Evolutionary conservation across 1,284 basidiomycete species (phyloP).

Genomic region (Puccinia coronata): DNA sequence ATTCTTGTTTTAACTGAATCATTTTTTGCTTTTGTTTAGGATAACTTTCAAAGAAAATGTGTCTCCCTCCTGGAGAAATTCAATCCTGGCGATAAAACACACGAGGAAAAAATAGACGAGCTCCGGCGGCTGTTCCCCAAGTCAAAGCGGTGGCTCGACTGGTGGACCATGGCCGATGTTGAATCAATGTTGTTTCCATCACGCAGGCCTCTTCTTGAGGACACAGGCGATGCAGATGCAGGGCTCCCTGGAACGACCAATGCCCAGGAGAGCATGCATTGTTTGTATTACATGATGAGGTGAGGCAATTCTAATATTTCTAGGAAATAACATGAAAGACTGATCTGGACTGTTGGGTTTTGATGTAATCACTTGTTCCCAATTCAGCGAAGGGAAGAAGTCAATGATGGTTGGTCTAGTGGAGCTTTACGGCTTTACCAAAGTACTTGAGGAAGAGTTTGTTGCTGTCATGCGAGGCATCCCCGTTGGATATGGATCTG

Average conservation of each 20-base stretch:
- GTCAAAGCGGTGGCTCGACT: constrained; percentile 10
- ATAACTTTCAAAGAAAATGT: not conserved
- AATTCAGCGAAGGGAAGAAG: too few relatives aligned
- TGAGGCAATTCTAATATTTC: not conserved
- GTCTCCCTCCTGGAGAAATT: not conserved
- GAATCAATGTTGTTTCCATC: not conserved
- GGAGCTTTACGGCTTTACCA: too few relatives aligned
- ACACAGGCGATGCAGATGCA: not conserved
- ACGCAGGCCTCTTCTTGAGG: not conserved
- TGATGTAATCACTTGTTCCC: not conserved
- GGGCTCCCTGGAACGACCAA: not conserved
- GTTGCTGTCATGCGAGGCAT: not conserved
- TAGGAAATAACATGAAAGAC: not conserved
- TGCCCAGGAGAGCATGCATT: constrained; percentile 4
- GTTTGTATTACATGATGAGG: not conserved
- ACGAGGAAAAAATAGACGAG: constrained; percentile 6
- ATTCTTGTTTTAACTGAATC: not conserved
- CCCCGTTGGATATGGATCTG: too few relatives aligned
- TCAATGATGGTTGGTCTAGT: too few relatives aligned
- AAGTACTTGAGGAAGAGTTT: too few relatives aligned
- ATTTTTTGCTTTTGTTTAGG: not conserved
- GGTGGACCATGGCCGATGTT: constrained; percentile 1
- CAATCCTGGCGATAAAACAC: not conserved
- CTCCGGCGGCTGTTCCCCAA: not conserved
- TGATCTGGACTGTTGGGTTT: not conserved